Evolutionary conservation across 257 asterid species (phyloP), one percentile per base, ranked within the genome.

Genomic region (Solanum bulbocastanum): DNA sequence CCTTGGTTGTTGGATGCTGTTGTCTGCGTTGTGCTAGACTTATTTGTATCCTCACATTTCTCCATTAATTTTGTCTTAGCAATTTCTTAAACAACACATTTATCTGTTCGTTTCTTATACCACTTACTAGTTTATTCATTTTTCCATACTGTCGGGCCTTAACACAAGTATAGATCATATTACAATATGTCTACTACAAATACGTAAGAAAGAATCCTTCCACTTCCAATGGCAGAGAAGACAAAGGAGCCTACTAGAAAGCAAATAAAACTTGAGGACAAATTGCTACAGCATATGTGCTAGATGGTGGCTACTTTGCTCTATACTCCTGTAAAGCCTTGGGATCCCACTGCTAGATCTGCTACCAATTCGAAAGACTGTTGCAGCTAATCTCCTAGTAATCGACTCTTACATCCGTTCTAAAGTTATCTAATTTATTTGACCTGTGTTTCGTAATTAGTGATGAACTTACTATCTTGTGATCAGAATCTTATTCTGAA

Each of bases 1-100:
- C 98, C 99, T 3, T 96, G 99, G 99, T 90, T 97, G 92, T 94
- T 97, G 75, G 99, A 97, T 79, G 99, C 99, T 32, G 94, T 73
- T 7, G 99, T 89, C 86, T 97, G 99, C 69, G 99, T 96, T 6
- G 49, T 88, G 90, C 96, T 97, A 22, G 99, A 96, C 91, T 90
- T 92, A 89, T 95, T 96, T 89, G 99, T 97, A 97, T 97, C 99
- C 98, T 96, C 15, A 2, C 15, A 9, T 44, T 92, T 83, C 11
- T 4, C 83, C 52, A 16, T 0, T 75, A n/a, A 3, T 25, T n/a
- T 65, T 20, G 30, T 25, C 56, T 8, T 60, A 3, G 15, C 13
- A 23, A 42, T 39, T 68, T 1, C 13, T 62, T 12, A 22, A 85
- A 60, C n/a, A 35, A 25, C n/a, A 68, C 0, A 62, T 27, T 0